phyloP scores from a whole-genome alignment of 169 alveolate genomes.

The Plasmodium berghei region DNA sequence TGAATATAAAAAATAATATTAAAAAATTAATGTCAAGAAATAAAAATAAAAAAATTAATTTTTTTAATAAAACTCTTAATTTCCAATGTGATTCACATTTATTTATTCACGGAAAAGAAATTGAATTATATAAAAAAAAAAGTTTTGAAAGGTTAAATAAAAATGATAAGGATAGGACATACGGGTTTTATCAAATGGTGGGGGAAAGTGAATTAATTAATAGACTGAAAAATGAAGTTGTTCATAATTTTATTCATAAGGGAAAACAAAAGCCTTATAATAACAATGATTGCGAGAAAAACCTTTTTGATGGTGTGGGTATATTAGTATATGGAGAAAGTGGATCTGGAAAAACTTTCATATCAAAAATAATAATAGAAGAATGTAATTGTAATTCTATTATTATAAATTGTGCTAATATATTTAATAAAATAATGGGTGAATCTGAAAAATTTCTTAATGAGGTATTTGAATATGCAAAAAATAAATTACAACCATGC shows the following conservation, averaged over 20 bases:
- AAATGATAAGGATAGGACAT: background rate
- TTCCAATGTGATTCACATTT: constrained; percentile 37
- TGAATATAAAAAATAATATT: background rate
- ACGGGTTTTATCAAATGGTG: constrained; percentile 23
- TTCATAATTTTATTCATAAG: background rate
- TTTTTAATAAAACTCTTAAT: constrained; percentile 34
- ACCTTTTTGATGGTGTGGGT: constrained; percentile 3
- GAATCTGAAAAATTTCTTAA: constrained; percentile 65
- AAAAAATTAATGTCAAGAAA: background rate
- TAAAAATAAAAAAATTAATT: constrained; percentile 7
- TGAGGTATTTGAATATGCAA: constrained; percentile 35
- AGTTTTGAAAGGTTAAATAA: background rate
- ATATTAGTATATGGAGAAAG: constrained; percentile 49
- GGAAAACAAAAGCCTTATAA: background rate
- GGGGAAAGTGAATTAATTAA: constrained; percentile 28
- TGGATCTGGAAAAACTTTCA: constrained; percentile 58
- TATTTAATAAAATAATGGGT: constrained; percentile 70
- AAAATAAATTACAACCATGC: constrained; percentile 56
- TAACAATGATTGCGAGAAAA: background rate
- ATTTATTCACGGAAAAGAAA: constrained; percentile 26
- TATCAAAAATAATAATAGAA: constrained; percentile 34
- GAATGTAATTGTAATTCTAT: constrained; percentile 71
- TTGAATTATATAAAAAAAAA: constrained; percentile 51
- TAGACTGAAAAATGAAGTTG: constrained; percentile 11
- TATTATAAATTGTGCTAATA: constrained; percentile 46